Evolutionary conservation across 768 basidiomycete species (phyloP), one percentile per base, ranked within the genome.

Genomic region (Psilocybe subaeruginosa): DNA sequence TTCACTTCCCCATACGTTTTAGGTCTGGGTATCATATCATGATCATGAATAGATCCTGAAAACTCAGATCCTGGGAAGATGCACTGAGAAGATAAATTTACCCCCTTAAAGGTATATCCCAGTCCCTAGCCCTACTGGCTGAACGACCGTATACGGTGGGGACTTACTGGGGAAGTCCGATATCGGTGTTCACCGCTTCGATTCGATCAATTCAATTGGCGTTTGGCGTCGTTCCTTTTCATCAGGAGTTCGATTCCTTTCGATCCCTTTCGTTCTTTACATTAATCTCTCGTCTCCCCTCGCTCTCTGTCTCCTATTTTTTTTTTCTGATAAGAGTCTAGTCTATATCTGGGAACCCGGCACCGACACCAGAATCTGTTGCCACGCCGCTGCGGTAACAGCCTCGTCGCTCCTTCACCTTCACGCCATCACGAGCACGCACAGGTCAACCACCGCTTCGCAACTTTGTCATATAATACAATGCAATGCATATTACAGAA

Each of bases 1-100:
- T 30, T 23, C 29, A 41, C 39, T 56, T 56, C 60, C 63, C 66
- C 66, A 64, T 64, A 62, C 53, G 61, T 63, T 68, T 68, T 68
- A 62, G 67, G 63, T 58, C 65, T 56, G 50, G 52, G 45, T 48
- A 29, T 29, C 49, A 39, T 39, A 39, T 39, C 37, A 39, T 23
- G 14, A 8, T 54, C 17, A 4, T 19, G n/a, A 7, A 29, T 49
- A 57, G 55, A 62, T 62, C 60, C 43, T 35, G 33, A 6, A 35
- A 35, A 35, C 23, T 7, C 17, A 50, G 54, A 56, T 47, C 60
- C 60, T 60, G 47, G 17, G 57, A 49, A 58, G 27, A 23, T 23
- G 23, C 23, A 23, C 23, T 8, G 3, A 51, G 27, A 31, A 8
- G 33, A 46, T 54, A 39, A 8, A 37, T 49, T 53, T 62, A 67